phyloP scores from a whole-genome alignment of 495 filamentous ascomycete genomes.

The Hypoxylon crocopeplum region DNA sequence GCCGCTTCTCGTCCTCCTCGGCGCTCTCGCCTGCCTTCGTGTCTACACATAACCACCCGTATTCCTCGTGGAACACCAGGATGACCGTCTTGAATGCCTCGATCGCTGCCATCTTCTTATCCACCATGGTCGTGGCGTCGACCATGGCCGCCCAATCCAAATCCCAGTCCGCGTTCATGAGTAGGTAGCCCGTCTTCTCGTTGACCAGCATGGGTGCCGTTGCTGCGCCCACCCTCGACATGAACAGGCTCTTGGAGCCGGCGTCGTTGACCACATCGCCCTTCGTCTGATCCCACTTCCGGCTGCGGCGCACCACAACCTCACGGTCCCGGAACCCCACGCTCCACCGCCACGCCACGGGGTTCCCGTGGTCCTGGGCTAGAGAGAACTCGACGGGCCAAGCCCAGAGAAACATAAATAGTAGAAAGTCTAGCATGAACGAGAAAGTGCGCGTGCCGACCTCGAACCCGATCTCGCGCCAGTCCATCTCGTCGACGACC shows the following conservation, averaged over 20 bases:
- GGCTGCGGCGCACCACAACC: constrained; percentile 74
- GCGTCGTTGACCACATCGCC: constrained; percentile 47
- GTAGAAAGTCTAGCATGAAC: constrained; percentile 74
- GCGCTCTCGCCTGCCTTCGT: constrained; percentile 57
- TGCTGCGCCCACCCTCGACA: constrained; percentile 53
- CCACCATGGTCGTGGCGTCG: constrained; percentile 67
- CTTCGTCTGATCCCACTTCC: constrained; percentile 62
- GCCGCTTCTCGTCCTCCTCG: constrained; percentile 60
- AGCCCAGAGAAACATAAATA: constrained; percentile 69
- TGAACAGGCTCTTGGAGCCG: constrained; percentile 39
- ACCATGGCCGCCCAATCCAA: constrained; percentile 81
- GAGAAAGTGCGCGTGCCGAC: constrained; percentile 61
- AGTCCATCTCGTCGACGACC: constrained; percentile 57
- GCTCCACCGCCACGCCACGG: constrained; percentile 71
- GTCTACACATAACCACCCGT: constrained; percentile 70
- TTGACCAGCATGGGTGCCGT: constrained; percentile 66
- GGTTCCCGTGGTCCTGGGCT: constrained; percentile 56
- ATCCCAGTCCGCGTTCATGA: constrained; percentile 81
- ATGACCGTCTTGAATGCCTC: constrained; percentile 70
- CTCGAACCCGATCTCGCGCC: constrained; percentile 55
- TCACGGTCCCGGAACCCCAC: constrained; percentile 74
- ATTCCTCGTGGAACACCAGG: constrained; percentile 66
- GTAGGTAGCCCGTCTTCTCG: constrained; percentile 78
- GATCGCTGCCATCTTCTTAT: constrained; percentile 59
- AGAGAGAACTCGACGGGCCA: constrained; percentile 79